These are phyloP conservation scores for Bryum argenteum DNA, from an alignment of 225 moss, liverwort and hornwort genomes.

Conservation along the genomic window DNA sequence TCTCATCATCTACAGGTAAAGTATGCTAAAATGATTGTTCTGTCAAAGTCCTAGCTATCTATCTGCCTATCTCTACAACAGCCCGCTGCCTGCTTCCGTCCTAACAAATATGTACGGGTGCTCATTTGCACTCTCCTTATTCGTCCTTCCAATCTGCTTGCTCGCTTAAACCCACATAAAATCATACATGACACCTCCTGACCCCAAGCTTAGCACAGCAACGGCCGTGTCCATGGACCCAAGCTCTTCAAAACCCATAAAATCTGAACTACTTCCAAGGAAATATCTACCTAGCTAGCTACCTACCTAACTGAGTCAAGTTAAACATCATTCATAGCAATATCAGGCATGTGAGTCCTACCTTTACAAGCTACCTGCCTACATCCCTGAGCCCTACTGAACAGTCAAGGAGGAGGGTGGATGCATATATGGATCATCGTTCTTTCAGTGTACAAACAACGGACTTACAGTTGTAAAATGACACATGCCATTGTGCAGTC, in stretches of 20 bases:
- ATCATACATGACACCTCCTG: conserved; percentile 40
- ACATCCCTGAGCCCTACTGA: conserved; percentile 31
- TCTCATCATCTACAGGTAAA: conserved; percentile 32
- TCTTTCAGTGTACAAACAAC: conserved; percentile 45
- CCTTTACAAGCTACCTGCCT: conserved; percentile 51
- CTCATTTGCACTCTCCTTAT: conserved; percentile 67
- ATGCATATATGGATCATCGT: conserved; percentile 23
- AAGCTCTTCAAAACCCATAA: too few relatives aligned
- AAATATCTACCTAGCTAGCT: conserved; percentile 2
- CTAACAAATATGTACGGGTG: conserved; percentile 62
- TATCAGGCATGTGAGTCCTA: conserved; percentile 44
- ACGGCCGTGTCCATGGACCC: too few relatives aligned
- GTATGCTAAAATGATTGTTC: conserved; percentile 26
- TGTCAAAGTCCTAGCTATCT: conserved; percentile 3
- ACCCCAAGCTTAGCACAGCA: conserved; percentile 10
- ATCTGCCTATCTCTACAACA: conserved; percentile 29
- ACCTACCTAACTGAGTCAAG: conserved; percentile 27
- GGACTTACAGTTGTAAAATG: conserved; percentile 37
- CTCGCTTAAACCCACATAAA: conserved; percentile 56
- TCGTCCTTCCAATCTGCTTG: conserved; percentile 49
- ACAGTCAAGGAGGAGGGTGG: conserved; percentile 29
- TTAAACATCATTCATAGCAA: conserved; percentile 34
- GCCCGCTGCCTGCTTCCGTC: not conserved
- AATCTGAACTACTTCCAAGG: not conserved
- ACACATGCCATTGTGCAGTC: conserved; percentile 2